These are phyloP conservation scores for Colletotrichum sidae DNA, from an alignment of 2,329 filamentous ascomycete species.

Conservation along the genomic window DNA sequence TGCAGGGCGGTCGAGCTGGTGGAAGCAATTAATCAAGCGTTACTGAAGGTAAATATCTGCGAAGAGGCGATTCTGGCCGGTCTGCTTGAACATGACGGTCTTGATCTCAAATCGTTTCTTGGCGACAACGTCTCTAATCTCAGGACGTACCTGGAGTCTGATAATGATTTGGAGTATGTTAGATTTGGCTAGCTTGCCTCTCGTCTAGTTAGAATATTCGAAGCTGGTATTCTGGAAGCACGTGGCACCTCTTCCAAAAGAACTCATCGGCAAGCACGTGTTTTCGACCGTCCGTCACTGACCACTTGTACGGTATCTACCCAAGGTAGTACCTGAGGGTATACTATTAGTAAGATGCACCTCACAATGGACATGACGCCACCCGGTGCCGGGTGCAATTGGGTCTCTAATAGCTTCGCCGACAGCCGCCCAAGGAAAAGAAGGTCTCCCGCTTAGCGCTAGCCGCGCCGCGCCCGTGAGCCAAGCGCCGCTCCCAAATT, in stretches of 20 bases:
- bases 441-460: constrained; percentile 18
- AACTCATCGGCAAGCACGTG: constrained; percentile 9
- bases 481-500: constrained; percentile 35
- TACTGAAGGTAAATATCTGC: background rate
- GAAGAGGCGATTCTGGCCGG: background rate
- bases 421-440: background rate
- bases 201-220: background rate
- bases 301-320: no score
- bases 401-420: no score
- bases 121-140: background rate
- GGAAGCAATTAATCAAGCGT: no score
- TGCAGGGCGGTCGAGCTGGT: no score
- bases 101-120: background rate
- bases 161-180: constrained; percentile 12
- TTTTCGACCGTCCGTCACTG: background rate
- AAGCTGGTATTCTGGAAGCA: constrained; percentile 2
- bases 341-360: no score
- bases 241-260: background rate
- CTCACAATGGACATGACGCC: no score
- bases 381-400: no score
- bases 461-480: constrained; percentile 28
- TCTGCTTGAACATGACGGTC: constrained; percentile 7
- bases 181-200: background rate
- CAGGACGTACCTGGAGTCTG: background rate
- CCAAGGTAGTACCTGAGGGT: no score